Evolutionary conservation across 495 filamentous ascomycete species (phyloP).

Genomic region (Penicillium nucicola): DNA sequence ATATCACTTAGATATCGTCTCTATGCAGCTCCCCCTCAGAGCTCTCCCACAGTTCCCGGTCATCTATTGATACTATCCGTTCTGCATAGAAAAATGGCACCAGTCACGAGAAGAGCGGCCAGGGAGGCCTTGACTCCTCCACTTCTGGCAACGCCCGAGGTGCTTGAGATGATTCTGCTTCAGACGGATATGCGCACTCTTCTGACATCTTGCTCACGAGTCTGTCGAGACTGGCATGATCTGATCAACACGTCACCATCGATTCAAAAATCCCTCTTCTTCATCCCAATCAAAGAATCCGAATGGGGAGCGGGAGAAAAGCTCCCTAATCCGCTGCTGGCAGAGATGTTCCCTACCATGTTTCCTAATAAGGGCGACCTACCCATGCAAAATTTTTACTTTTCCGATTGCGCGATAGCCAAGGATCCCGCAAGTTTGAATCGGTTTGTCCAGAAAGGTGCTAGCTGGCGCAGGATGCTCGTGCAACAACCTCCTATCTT

Average conservation of each 20-base stretch:
- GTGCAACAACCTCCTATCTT: constrained; percentile 5
- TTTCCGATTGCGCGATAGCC: not conserved
- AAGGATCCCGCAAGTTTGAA: not conserved
- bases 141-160: constrained; percentile 1
- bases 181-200: constrained; percentile 10
- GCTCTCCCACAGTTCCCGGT: too few relatives aligned
- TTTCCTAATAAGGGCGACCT: not conserved
- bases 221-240: constrained; percentile 4
- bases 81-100: too few relatives aligned
- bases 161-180: constrained; percentile 11
- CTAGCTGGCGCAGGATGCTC: constrained; percentile 12
- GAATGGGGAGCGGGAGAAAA: not conserved
- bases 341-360: constrained; percentile 1
- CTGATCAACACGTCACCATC: constrained; percentile 6
- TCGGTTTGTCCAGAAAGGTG: not conserved
- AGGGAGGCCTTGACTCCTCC: too few relatives aligned
- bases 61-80: too few relatives aligned
- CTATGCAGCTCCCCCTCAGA: too few relatives aligned
- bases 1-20: too few relatives aligned
- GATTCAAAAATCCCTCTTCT: constrained; percentile 12
- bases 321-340: constrained; percentile 1
- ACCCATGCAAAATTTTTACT: not conserved
- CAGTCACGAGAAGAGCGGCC: too few relatives aligned
- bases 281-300: constrained; percentile 8
- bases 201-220: constrained; percentile 8